Evolutionary conservation across 305 asterid species (phyloP).

Genomic region (Fraxinus baroniana): DNA sequence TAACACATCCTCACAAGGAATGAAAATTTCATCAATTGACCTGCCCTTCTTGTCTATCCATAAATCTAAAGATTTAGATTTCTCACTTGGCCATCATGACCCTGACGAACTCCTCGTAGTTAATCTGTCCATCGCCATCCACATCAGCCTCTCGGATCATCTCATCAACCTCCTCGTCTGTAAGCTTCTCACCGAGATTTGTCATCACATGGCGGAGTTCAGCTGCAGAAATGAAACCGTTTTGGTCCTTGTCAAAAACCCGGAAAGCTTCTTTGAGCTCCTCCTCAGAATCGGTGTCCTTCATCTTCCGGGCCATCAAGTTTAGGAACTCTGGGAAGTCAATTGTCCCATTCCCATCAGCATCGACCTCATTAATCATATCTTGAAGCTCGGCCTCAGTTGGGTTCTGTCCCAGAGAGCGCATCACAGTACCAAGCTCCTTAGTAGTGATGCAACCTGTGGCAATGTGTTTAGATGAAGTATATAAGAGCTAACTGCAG

Average conservation of each 20-base stretch:
- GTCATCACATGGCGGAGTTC: constrained; percentile 40
- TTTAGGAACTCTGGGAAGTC: constrained; percentile 32
- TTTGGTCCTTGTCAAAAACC: constrained; percentile 38
- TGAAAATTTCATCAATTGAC: not conserved
- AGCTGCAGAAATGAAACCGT: constrained; percentile 36
- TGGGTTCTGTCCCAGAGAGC: constrained; percentile 31
- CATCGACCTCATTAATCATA: constrained; percentile 35
- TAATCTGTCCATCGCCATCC: constrained; percentile 42
- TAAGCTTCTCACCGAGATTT: constrained; percentile 36
- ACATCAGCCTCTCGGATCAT: constrained; percentile 42
- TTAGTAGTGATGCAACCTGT: constrained; percentile 35
- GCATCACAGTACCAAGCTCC: constrained; percentile 35
- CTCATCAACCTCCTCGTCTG: constrained; percentile 40
- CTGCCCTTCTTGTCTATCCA: not conserved
- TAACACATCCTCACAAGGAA: not conserved
- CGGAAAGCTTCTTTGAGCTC: constrained; percentile 40
- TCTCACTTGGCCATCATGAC: constrained; percentile 46
- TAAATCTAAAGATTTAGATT: not conserved
- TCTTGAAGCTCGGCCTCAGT: constrained; percentile 37
- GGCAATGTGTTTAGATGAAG: not conserved
- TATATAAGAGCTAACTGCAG: not conserved
- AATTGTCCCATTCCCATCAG: constrained; percentile 35
- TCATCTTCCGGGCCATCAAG: constrained; percentile 35
- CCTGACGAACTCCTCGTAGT: constrained; percentile 42
- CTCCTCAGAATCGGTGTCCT: constrained; percentile 38